Evolutionary conservation across 2,329 filamentous ascomycete species (phyloP).

Genomic region (Monosporascus ibericus): DNA sequence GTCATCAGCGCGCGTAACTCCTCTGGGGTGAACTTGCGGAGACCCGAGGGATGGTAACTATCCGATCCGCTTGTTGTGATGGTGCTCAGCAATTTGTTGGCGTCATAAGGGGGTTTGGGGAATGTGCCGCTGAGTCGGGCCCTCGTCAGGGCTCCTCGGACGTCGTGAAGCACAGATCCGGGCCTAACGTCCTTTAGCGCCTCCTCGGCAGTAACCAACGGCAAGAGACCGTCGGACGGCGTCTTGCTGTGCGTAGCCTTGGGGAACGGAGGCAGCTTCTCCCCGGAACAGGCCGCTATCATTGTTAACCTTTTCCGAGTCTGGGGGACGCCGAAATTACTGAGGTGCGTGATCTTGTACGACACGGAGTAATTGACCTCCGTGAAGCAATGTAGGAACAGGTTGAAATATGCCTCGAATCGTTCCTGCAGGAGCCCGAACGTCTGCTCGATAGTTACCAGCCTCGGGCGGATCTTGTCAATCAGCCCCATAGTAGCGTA

Average conservation of each 20-base stretch:
- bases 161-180: slow-evolving; percentile 30
- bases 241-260: slow-evolving; percentile 47
- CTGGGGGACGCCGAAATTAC: slow-evolving; percentile 43
- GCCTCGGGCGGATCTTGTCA: slow-evolving; percentile 49
- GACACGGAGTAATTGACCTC: slow-evolving; percentile 59
- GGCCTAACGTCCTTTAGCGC: slow-evolving; percentile 28
- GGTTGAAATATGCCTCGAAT: slow-evolving; percentile 47
- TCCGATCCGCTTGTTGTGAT: slow-evolving; percentile 57
- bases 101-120: slow-evolving; percentile 33
- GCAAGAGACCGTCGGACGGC: slow-evolving; percentile 17
- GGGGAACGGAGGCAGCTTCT: slow-evolving; percentile 61
- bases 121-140: slow-evolving; percentile 19
- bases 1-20: slow-evolving; percentile 64
- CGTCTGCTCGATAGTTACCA: slow-evolving; percentile 74
- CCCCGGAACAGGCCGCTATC: slow-evolving; percentile 59
- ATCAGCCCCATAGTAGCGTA: slow-evolving; percentile 48
- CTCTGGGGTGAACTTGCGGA: slow-evolving; percentile 53
- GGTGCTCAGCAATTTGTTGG: slow-evolving; percentile 41
- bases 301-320: slow-evolving; percentile 45
- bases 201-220: slow-evolving; percentile 34
- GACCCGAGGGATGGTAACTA: slow-evolving; percentile 59
- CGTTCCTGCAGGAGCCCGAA: slow-evolving; percentile 52
- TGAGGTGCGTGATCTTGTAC: slow-evolving; percentile 54
- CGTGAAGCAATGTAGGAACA: slow-evolving; percentile 57
- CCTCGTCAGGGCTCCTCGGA: slow-evolving; percentile 4